Percentiles rank a stretch among this genome's conserved stretches.
Conservation (phyloP, 345 rosid genomes). For the Sonneratia caseolaris region DNA sequence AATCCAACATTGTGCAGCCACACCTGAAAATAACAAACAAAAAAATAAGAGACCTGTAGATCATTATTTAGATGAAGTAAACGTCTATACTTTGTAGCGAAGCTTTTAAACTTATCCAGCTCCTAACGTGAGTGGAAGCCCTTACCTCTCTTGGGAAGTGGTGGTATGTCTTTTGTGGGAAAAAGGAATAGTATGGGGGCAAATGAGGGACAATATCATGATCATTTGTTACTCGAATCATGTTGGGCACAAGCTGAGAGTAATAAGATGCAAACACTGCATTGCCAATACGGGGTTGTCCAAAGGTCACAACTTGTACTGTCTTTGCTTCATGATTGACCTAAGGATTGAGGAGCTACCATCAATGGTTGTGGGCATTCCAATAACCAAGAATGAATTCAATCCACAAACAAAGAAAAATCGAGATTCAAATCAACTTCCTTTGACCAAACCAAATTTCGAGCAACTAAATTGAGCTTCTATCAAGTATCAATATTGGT, state of each 20-base stretch:
- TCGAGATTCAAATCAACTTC: not conserved
- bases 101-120: not conserved
- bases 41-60: not conserved
- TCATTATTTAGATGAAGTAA: not conserved
- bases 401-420: not conserved
- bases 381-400: not conserved
- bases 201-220: conserved; percentile 84
- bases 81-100: not conserved
- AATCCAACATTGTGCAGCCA: conserved; percentile 48
- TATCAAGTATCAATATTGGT: not conserved
- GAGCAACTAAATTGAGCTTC: not conserved
- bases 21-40: conserved; percentile 28
- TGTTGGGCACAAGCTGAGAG: conserved; percentile 46
- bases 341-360: conserved; percentile 23
- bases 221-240: conserved; percentile 53
- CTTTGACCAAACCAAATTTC: not conserved
- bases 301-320: conserved; percentile 76
- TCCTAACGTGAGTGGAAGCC: not conserved
- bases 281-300: conserved; percentile 92
- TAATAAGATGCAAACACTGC: conserved; percentile 68
- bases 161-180: conserved; percentile 81
- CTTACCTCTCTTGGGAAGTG: conserved; percentile 90
- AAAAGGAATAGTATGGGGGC: conserved; percentile 60
- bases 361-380: not conserved
- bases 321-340: conserved; percentile 54